Evolutionary conservation across 208 protist genomes (phyloP), one percentile per base, ranked within the genome.

Genomic region (Crithidia brevicula): DNA sequence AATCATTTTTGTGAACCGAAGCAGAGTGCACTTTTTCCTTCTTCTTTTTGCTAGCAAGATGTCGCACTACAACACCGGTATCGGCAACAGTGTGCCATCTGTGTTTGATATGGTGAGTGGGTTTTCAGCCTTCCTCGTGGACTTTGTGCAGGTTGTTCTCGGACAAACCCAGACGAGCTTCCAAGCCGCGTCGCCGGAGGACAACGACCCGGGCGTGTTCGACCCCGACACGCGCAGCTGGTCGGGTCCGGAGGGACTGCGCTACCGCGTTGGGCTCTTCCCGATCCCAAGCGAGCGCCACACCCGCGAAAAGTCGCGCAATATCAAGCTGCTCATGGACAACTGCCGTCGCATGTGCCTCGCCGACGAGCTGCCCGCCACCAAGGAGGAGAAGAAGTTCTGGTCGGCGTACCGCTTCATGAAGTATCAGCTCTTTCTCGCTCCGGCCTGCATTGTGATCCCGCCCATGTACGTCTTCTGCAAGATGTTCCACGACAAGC

Each of bases 241-340:
- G 88, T 76, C 69, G 9, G 92, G 92, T 4, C 73, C 79, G 1
- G 89, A 83, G 1, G 92, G 92, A 4, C 65, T 97, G 43, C 70
- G 70, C 11, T 97, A 97, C 72, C 89, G 89, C 28, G 88, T 97
- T 9, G 83, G 88, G 6, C 81, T 97, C 25, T 86, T 77, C 46
- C 66, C 86, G 45, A 89, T 94, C 18, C 92, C 92, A 6, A 95
- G 92, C 64, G 93, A 95, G 62, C 77, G 88, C 11, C 88, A 94
- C 65, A 83, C 87, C 3, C 85, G 88, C 34, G 86, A 92, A 43
- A 93, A 92, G 58, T 66, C 77, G 15, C 85, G 87, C n/a, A 96
- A 96, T 61, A 87, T 96, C 25, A 91, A 94, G 63, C 79, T 97
- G 28, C 71, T 97, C 9, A 93, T 97, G 86, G 87, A 97, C 72